phyloP scores from a whole-genome alignment of 352 stramenopile genomes.

The Pythium coloratum region DNA sequence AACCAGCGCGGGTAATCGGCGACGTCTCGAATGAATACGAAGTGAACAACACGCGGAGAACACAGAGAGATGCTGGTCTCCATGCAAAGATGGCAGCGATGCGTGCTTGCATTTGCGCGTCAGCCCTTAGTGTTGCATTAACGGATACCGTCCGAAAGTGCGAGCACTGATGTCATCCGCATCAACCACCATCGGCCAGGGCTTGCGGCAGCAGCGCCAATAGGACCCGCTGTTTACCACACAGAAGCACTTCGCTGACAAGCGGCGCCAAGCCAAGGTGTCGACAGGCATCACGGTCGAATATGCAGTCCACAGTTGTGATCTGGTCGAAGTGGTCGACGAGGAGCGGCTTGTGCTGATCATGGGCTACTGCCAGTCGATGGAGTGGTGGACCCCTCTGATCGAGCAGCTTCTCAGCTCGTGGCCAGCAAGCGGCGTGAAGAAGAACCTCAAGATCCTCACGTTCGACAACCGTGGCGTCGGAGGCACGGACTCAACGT shows the following conservation, averaged over 20 bases:
- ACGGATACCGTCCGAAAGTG: no score
- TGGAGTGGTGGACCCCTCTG: conserved; percentile 26
- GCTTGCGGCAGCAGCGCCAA: conserved; percentile 42
- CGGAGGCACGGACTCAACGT: conserved; percentile 43
- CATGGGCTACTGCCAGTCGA: conserved; percentile 29
- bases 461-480: conserved; percentile 64
- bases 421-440: neutral
- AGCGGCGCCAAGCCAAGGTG: conserved; percentile 34
- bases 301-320: conserved; percentile 26
- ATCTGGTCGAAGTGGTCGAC: conserved; percentile 7
- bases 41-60: neutral
- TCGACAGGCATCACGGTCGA: conserved; percentile 47
- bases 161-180: no score
- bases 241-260: conserved; percentile 32
- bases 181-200: neutral
- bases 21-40: conserved; percentile 2
- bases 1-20: conserved; percentile 3
- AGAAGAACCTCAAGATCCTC: conserved; percentile 41
- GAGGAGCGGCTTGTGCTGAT: conserved; percentile 28
- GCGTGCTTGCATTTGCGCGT: no score
- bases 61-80: no score
- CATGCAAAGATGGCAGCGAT: no score
- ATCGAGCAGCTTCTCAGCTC: conserved; percentile 22
- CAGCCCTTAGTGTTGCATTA: no score
- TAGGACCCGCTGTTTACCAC: conserved; percentile 41